A percentile compares a stretch with the other conserved stretches of the same genome.
Conservation (phyloP, 192 early-diverging fungal genomes). For the Borealophlyctis nickersoniae region DNA sequence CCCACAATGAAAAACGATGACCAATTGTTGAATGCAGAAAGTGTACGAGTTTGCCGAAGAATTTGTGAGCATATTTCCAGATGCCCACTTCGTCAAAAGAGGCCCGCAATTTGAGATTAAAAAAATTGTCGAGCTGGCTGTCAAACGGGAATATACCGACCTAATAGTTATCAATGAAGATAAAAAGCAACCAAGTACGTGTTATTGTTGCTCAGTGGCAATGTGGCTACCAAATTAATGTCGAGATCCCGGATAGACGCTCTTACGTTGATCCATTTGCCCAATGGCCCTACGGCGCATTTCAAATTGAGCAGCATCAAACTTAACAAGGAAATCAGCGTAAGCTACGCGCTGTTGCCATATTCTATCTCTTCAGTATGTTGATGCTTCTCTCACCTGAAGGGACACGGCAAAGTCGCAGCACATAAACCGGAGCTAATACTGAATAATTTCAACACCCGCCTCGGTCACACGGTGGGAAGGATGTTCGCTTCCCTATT, state of each 20-base stretch:
- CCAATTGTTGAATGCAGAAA: slow-evolving; percentile 25
- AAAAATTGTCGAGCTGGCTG: slow-evolving; percentile 87
- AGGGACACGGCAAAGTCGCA: slow-evolving; percentile 73
- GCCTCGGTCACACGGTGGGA: slow-evolving; percentile 94
- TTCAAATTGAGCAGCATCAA: slow-evolving; percentile 86
- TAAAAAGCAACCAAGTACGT: slow-evolving; percentile 80
- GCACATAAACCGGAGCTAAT: slow-evolving; percentile 93
- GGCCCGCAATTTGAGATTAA: slow-evolving; percentile 83
- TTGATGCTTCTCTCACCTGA: neutral
- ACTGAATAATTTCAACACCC: slow-evolving; percentile 95
- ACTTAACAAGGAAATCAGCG: slow-evolving; percentile 70
- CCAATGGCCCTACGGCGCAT: slow-evolving; percentile 94
- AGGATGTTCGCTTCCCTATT: slow-evolving; percentile 94
- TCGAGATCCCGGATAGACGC: slow-evolving; percentile 53
- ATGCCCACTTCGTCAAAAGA: slow-evolving; percentile 84
- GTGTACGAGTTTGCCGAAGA: slow-evolving; percentile 87
- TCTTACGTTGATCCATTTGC: slow-evolving; percentile 90
- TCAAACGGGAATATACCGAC: slow-evolving; percentile 88
- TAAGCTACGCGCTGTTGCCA: slow-evolving; percentile 19
- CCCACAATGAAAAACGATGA: no score
- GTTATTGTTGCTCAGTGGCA: slow-evolving; percentile 1
- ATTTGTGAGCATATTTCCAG: slow-evolving; percentile 85
- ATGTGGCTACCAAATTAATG: neutral
- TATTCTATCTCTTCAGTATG: slow-evolving; percentile 3
- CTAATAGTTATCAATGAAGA: slow-evolving; percentile 92